A percentile compares a stretch with the other conserved stretches of the same genome.
phyloP scores from a whole-genome alignment of 805 yeast species.

The Candida germanica region DNA sequence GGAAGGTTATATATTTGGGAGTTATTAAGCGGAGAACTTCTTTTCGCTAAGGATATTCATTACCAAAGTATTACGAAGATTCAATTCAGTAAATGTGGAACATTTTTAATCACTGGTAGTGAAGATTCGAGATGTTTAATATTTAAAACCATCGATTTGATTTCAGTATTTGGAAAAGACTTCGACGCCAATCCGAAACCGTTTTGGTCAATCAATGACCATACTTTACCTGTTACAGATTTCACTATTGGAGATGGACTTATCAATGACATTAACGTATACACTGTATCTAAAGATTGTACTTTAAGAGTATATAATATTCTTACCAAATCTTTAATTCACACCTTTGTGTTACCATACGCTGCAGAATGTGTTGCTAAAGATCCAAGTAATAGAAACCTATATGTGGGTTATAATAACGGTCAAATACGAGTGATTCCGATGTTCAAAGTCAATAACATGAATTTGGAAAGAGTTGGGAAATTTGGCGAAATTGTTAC shows the following conservation, averaged over 20 bases:
- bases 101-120: slow-evolving; percentile 71
- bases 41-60: slow-evolving; percentile 76
- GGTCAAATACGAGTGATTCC: slow-evolving; percentile 62
- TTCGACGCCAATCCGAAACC: slow-evolving; percentile 47
- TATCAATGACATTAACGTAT: slow-evolving; percentile 58
- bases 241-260: slow-evolving; percentile 48
- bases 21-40: slow-evolving; percentile 66
- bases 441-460: slow-evolving; percentile 39
- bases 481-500: slow-evolving; percentile 53
- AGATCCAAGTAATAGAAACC: slow-evolving; percentile 77
- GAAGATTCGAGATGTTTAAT: slow-evolving; percentile 74
- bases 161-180: slow-evolving; percentile 29
- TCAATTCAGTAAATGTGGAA: slow-evolving; percentile 56
- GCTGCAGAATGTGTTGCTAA: slow-evolving; percentile 56
- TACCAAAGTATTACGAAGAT: slow-evolving; percentile 70
- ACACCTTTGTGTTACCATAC: slow-evolving; percentile 68
- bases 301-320: slow-evolving; percentile 73
- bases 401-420: slow-evolving; percentile 65
- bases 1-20: slow-evolving; percentile 90
- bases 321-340: slow-evolving; percentile 41
- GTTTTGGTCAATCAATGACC: slow-evolving; percentile 56
- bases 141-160: slow-evolving; percentile 68
- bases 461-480: slow-evolving; percentile 57
- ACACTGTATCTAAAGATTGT: slow-evolving; percentile 68
- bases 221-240: slow-evolving; percentile 52